A percentile compares a stretch with the other conserved stretches of the same genome.
These are phyloP conservation scores for Tieghemostelium lacteum DNA, from an alignment of 78 protist species.

Conservation along the genomic window DNA sequence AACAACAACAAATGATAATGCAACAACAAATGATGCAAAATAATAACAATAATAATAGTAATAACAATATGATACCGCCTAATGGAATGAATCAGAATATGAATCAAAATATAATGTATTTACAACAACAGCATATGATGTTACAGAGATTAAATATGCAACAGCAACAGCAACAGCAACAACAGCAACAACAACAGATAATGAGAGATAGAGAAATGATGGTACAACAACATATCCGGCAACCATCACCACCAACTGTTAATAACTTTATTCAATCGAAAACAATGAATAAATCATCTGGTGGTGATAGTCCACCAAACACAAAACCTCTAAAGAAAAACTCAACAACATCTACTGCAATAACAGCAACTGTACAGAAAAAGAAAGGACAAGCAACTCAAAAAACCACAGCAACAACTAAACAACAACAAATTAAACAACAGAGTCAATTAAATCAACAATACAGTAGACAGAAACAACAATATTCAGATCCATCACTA, in stretches of 20 bases:
- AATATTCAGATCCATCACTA: constrained; percentile 4
- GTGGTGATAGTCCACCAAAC: no score
- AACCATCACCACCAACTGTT: not conserved
- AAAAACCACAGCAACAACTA: no score
- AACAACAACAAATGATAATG: not conserved
- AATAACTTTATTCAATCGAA: no score
- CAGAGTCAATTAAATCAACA: not conserved
- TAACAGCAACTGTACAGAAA: not conserved
- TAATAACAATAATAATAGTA: no score
- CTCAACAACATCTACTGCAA: no score
- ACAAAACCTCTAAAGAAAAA: no score
- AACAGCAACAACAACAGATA: not conserved
- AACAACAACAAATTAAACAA: no score
- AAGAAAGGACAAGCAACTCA: no score
- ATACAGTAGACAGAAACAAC: not conserved
- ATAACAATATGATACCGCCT: not conserved
- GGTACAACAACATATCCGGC: not conserved
- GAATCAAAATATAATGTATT: not conserved
- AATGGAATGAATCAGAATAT: not conserved
- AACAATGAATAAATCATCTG: no score
- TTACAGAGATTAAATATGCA: not conserved
- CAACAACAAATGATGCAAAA: not conserved
- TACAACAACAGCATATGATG: not conserved
- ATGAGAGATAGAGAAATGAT: not conserved
- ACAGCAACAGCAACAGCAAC: constrained; percentile 9